Evolutionary conservation across 768 basidiomycete genomes (phyloP).

Genomic region (Tephrocybe sp.): DNA sequence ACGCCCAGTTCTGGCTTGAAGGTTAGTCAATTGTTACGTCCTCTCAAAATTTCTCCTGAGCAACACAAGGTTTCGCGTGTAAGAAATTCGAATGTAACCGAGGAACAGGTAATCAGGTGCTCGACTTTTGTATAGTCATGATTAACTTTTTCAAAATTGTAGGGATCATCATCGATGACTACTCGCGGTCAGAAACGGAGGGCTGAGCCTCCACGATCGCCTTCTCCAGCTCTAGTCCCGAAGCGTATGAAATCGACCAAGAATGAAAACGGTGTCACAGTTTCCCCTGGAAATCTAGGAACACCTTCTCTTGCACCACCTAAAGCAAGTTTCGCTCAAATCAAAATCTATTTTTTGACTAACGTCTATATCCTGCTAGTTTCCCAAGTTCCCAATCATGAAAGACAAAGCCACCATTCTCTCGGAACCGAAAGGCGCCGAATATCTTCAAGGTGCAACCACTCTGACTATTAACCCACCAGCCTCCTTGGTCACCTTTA

Average conservation of each 20-base stretch:
- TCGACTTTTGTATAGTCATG: too few species aligned
- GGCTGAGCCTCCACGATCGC: background rate
- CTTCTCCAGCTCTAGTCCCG: background rate
- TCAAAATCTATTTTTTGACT: too few species aligned
- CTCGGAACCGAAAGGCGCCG: background rate
- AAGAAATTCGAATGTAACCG: too few species aligned
- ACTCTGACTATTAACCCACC: constrained; percentile 4
- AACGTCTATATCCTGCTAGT: background rate
- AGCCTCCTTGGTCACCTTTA: background rate
- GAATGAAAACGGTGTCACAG: background rate
- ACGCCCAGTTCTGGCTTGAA: too few species aligned
- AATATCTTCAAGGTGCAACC: background rate
- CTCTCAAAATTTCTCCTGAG: too few species aligned
- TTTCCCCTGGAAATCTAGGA: background rate
- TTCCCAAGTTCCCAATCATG: background rate
- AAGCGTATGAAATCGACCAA: background rate
- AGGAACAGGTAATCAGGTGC: too few species aligned
- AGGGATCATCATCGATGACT: background rate
- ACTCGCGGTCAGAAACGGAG: background rate
- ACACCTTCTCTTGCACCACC: background rate
- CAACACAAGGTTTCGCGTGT: too few species aligned
- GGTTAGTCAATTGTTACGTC: too few species aligned
- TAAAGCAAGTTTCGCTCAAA: background rate
- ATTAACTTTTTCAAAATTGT: too few species aligned
- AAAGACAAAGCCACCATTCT: constrained; percentile 6